Evolutionary conservation across 257 asterid genomes (phyloP), one percentile per base, ranked within the genome.

Genomic region (Gynochthodes officinalis): DNA sequence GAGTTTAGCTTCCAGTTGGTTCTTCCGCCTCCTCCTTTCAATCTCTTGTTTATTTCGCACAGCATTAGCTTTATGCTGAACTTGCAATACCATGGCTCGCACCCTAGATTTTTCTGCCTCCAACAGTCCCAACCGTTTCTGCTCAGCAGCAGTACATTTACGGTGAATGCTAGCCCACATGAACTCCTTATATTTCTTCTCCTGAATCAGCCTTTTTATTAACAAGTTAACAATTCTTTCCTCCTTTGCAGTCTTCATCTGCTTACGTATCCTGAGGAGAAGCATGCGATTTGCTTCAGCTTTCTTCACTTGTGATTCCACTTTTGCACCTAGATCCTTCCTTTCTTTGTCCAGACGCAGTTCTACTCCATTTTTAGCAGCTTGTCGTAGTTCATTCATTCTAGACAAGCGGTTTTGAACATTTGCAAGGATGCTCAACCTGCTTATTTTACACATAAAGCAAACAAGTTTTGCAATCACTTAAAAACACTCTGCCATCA

Each of bases 111-210:
- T 93, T 86, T 93, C 96, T 19, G 91, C 96, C 76, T 93, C 97
- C 77, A 93, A 82, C 76, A 90, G 75, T 72, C 90, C 89, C 75
- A 85, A 72, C 48, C 97, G 80, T 77, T 89, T 93, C 75, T 79
- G 88, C 83, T 93, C 97, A 28, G 96, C 98, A 74, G 85, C 90
- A 37, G 93, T 89, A 67, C 97, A 90, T 77, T 91, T 93, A 73
- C 88, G 92, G 80, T 66, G 72, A 58, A 89, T 85, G 46, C 95
- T 87, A 73, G 93, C 90, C 69, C 86, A 82, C 11, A 90, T 93
- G 50, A 90, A 84, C 76, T 93, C 98, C 77, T 85, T 93, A 57
- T 90, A 82, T 79, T 87, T 93, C 80, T 81, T 89, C 84, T 90
- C 97, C 46, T 93, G 84, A 72, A 86, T 86, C 79, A 82, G 68